Evolutionary conservation across 2,329 filamentous ascomycete species (phyloP), one percentile per base, ranked within the genome.

Genomic region (Bipolaris oryzae): DNA sequence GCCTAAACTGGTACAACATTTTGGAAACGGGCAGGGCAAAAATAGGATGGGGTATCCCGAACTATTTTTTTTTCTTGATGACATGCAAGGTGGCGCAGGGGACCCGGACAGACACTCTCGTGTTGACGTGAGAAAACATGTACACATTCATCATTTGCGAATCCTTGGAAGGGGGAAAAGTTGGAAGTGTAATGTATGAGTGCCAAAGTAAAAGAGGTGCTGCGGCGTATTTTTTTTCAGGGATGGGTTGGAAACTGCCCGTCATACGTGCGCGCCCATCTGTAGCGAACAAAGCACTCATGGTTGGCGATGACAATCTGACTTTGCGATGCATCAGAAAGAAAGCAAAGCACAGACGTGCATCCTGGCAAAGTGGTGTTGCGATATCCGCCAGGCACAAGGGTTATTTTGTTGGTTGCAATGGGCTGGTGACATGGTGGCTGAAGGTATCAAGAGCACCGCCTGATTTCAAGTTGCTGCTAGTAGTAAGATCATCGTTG

Each of bases 401-500:
- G 49, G 43, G 49, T 39, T 58, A 58, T 55, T 54, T 57, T 38
- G 50, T 58, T 60, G 53, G 55, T 56, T 63, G 61, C 62, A 66
- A 66, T 63, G 67, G 67, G 46, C 62, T 58, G 55, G 60, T 47
- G 53, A 58, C 52, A 53, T 39, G 62, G 55, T 56, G 60, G 63
- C 53, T 53, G 23, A 51, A 57, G 42, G 60, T 60, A 55, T 58
- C 57, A 50, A 35, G 25, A 28, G 52, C 49, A 48, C 50, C 53
- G 57, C 55, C 48, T 48, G 51, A 59, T 50, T 52, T 53, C 57
- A 31, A 53, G 38, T 37, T 35, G 38, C 33, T 39, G 44, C 44
- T n/a, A n/a, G n/a, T 53, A 58, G 54, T 59, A 57, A 44, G 42
- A 31, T 44, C 46, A 67, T 64, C 57, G 58, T 57, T 67, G 49